phyloP scores from a whole-genome alignment of 352 stramenopile species.

The Hyaloperonospora arabidopsidis region DNA sequence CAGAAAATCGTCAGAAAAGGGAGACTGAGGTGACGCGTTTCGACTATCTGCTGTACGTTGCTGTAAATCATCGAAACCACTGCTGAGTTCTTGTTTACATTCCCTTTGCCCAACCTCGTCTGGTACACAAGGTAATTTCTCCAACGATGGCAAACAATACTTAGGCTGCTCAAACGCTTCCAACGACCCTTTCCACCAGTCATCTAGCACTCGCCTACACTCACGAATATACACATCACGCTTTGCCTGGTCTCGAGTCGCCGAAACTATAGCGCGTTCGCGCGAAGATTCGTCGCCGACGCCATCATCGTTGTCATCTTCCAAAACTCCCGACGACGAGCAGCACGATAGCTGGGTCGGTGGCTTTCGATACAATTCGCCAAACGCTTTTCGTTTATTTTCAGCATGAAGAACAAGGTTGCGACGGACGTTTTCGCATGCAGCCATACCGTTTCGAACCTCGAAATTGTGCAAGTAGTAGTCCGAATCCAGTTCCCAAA shows the following conservation, averaged over 20 bases:
- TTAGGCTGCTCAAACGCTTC: slow-evolving; percentile 59
- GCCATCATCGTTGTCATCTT: slow-evolving; percentile 27
- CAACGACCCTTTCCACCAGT: slow-evolving; percentile 85
- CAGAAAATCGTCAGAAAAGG: slow-evolving; percentile 64
- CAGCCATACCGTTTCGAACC: slow-evolving; percentile 56
- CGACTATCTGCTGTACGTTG: slow-evolving; percentile 9
- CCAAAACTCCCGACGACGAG: slow-evolving; percentile 24
- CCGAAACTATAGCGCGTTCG: slow-evolving; percentile 18
- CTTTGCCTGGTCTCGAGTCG: slow-evolving; percentile 38
- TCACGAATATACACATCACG: slow-evolving; percentile 72
- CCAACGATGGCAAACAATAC: slow-evolving; percentile 22
- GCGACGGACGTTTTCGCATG: slow-evolving; percentile 54
- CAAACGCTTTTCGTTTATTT: slow-evolving; percentile 48
- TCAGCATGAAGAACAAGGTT: slow-evolving; percentile 59
- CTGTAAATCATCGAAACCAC: slow-evolving; percentile 1
- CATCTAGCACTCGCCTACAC: slow-evolving; percentile 61
- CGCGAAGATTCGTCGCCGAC: slow-evolving; percentile 25
- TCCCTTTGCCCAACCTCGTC: slow-evolving; percentile 22
- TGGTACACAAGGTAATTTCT: slow-evolving; percentile 20
- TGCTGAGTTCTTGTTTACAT: slow-evolving; percentile 7
- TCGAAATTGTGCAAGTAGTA: slow-evolving; percentile 90
- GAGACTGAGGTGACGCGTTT: slow-evolving; percentile 18
- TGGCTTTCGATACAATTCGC: slow-evolving; percentile 16
- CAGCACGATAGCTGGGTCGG: slow-evolving; percentile 32
- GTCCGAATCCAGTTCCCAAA: slow-evolving; percentile 84